phyloP scores from a whole-genome alignment of 768 basidiomycete species.

The Mrakia gelida region DNA sequence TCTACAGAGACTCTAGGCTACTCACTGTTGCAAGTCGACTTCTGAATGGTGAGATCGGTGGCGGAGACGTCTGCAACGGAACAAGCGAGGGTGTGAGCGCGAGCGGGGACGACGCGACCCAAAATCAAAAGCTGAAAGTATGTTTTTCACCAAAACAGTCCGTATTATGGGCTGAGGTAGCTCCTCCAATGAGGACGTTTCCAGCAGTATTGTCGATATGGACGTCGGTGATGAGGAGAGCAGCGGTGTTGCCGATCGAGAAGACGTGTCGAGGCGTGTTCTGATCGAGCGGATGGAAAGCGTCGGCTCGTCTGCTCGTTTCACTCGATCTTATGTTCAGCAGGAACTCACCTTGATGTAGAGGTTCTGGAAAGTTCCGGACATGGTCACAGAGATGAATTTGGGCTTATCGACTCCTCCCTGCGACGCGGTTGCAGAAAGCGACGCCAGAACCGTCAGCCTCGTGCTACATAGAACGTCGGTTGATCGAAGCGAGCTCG shows the following conservation, averaged over 20 bases:
- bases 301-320: neutral
- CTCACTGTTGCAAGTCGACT: conserved; percentile 22
- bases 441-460: neutral
- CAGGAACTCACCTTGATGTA: conserved; percentile 45
- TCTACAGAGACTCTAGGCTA: neutral
- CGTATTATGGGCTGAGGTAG: conserved; percentile 35
- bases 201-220: conserved; percentile 58
- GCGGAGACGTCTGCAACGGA: conserved; percentile 33
- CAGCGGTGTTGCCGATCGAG: conserved; percentile 40
- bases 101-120: no score
- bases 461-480: no score
- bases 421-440: neutral
- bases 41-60: conserved; percentile 32
- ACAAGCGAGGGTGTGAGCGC: no score
- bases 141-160: conserved; percentile 35
- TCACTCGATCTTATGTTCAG: no score
- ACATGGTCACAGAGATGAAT: conserved; percentile 42
- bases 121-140: no score
- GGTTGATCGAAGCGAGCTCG: no score
- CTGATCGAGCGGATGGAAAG: neutral
- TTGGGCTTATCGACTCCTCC: neutral
- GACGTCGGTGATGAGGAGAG: conserved; percentile 50
- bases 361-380: conserved; percentile 48
- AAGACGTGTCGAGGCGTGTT: conserved; percentile 37
- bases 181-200: conserved; percentile 51